Evolutionary conservation across 148 eudicot species (phyloP), one percentile per base, ranked within the genome.

Genomic region (Fagopyrum tataricum): DNA sequence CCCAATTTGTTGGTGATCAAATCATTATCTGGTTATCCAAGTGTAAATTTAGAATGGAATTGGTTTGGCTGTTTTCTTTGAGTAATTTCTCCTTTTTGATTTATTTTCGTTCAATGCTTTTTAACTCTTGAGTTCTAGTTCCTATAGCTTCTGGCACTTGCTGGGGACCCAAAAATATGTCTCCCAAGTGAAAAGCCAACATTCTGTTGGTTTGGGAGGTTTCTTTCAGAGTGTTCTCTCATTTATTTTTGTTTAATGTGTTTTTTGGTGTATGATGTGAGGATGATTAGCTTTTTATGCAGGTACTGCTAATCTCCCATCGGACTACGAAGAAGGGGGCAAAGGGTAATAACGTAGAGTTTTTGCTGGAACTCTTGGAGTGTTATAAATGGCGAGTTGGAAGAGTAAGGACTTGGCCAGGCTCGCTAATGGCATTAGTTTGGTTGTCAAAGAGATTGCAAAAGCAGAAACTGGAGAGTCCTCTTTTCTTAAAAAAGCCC

Each of bases 371-470:
- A 15, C 0, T 68, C 48, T 68, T 7, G 1, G 41, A 44, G 52
- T 42, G 17, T 20, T 43, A 17, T 12, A 44, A 37, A 73, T n/a
- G 41, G 53, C 53, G 78, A 67, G 53, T 52, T 40, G 49, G 26
- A 7, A 53, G 44, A 75, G 70, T 55, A 90, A 80, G 61, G 96
- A 95, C 49, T 56, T 90, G 7, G 73, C 74, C 17, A 90, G 86
- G 84, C 79, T 95, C 31, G 78, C 76, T 6, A 79, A 85, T 71
- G 99, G 99, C 47, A 26, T 90, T 7, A 79, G 92, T 44, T 74
- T 92, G 55, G 84, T 96, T 18, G 87, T 81, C 10, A 90, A 80
- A 72, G 99, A 96, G 80, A 67, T 84, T 11, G 67, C 66, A 26
- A 82, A 72, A 72, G 73, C 83, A 7, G 79, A 74, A 12, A 49